A percentile compares a stretch with the other conserved stretches of the same genome.
Conservation (phyloP, 305 asterid species). For the Rubia tinctorum region DNA sequence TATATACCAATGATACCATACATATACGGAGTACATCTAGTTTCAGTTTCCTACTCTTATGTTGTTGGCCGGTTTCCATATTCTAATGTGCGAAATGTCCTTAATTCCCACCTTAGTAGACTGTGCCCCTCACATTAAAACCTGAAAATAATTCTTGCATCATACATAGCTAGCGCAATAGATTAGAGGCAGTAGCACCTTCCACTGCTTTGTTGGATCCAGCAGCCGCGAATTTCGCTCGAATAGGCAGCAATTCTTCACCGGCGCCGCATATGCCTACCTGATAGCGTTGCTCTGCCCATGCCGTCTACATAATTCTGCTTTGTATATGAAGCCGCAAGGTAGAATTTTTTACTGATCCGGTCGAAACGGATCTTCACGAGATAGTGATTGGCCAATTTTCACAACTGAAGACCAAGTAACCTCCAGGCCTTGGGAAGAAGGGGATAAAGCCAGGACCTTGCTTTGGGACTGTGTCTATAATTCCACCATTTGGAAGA, state of each 20-base stretch:
- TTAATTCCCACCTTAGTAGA: background rate
- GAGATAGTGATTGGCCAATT: slow-evolving; percentile 86
- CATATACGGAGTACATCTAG: too few relatives aligned
- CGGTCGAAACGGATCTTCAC: slow-evolving; percentile 99
- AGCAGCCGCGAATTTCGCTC: slow-evolving; percentile 39
- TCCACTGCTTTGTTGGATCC: slow-evolving; percentile 28
- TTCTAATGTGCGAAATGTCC: background rate
- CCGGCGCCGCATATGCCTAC: slow-evolving; percentile 83
- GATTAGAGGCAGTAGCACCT: slow-evolving; percentile 30
- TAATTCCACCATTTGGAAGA: slow-evolving; percentile 79
- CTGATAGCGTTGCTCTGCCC: slow-evolving; percentile 98
- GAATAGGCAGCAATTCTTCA: slow-evolving; percentile 58
- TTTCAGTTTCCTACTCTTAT: background rate
- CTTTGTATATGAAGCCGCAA: slow-evolving; percentile 95
- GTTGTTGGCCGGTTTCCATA: background rate
- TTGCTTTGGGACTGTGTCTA: slow-evolving; percentile 85
- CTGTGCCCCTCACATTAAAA: background rate
- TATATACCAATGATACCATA: too few relatives aligned
- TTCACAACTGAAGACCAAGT: slow-evolving; percentile 98
- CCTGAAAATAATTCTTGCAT: slow-evolving; percentile 6
- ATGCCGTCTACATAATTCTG: slow-evolving; percentile 99
- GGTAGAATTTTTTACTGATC: slow-evolving; percentile 95
- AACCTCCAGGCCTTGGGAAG: slow-evolving; percentile 92
- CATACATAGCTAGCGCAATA: slow-evolving; percentile 62
- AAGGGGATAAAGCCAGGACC: slow-evolving; percentile 89